Conservation (phyloP, 2,329 filamentous ascomycete genomes). For the Fusarium burgessii region DNA sequence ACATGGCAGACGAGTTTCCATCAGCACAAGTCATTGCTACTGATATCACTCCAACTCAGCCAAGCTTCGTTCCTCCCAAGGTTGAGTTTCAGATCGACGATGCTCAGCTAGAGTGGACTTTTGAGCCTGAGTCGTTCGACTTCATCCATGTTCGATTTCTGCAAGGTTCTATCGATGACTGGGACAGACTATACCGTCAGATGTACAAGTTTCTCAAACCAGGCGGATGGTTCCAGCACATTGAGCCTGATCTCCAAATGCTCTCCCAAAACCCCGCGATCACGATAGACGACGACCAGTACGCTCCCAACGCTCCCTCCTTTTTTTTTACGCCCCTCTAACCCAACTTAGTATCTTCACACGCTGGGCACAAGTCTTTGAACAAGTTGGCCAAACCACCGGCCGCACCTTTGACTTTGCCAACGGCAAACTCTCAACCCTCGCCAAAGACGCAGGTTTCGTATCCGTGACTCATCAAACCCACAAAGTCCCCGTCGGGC, state of each 20-base stretch:
- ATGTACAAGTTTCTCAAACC: slow-evolving; percentile 38
- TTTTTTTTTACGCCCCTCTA: fast-evolving
- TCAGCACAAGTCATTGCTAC: slow-evolving; percentile 39
- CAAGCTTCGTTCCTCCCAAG: slow-evolving; percentile 51
- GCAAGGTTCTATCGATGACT: slow-evolving; percentile 48
- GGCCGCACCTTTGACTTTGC: slow-evolving; percentile 36
- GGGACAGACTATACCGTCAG: slow-evolving; percentile 41
- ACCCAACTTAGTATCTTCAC: slow-evolving; percentile 23
- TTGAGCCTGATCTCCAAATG: slow-evolving; percentile 43
- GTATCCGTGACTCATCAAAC: slow-evolving; percentile 1
- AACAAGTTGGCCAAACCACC: slow-evolving; percentile 30
- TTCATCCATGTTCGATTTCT: slow-evolving; percentile 51
- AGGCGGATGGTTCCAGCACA: slow-evolving; percentile 45
- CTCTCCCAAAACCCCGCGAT: slow-evolving; percentile 20
- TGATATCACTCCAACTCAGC: slow-evolving; percentile 38
- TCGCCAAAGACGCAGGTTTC: slow-evolving; percentile 32
- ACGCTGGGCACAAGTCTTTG: slow-evolving; percentile 33
- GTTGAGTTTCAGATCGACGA: slow-evolving; percentile 54
- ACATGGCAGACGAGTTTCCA: slow-evolving; percentile 40
- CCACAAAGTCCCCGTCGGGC: slow-evolving; percentile 38
- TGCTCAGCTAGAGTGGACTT: slow-evolving; percentile 58
- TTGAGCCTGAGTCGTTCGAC: slow-evolving; percentile 45
- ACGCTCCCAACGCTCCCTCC: fast-evolving
- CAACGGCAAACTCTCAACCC: slow-evolving; percentile 30
- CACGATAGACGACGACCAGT: slow-evolving; percentile 33